phyloP scores from a whole-genome alignment of 768 basidiomycete species.

The Pleurotus tuber-regium region DNA sequence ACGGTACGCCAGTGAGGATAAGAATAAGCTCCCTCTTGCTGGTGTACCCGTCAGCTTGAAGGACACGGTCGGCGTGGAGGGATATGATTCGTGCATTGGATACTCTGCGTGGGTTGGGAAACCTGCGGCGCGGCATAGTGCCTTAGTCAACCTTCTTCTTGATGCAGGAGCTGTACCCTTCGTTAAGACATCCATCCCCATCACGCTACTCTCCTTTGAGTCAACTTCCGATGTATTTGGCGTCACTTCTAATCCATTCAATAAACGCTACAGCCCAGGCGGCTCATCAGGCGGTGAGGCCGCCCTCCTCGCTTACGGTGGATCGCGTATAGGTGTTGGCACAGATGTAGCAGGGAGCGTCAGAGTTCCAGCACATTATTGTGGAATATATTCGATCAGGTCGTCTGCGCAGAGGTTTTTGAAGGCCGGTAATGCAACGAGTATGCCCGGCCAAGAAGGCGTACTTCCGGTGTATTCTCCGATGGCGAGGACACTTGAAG shows the following conservation, averaged over 20 bases:
- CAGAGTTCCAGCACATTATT: conserved; percentile 63
- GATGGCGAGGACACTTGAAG: conserved; percentile 58
- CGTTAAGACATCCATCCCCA: conserved; percentile 66
- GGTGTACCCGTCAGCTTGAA: conserved; percentile 57
- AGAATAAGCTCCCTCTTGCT: conserved; percentile 34
- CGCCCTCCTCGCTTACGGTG: conserved; percentile 59
- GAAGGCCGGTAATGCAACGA: conserved; percentile 40
- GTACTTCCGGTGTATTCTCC: conserved; percentile 53
- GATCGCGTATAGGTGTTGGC: conserved; percentile 61
- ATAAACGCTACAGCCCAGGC: conserved; percentile 51
- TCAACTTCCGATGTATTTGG: conserved; percentile 59
- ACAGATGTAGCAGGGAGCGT: conserved; percentile 72
- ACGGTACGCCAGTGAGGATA: background rate
- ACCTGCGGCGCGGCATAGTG: conserved; percentile 44
- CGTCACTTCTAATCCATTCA: conserved; percentile 59
- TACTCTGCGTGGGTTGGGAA: conserved; percentile 49
- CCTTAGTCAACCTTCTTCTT: conserved; percentile 49
- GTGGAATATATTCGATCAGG: conserved; percentile 60
- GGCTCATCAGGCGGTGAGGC: conserved; percentile 71
- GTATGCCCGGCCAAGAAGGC: conserved; percentile 59
- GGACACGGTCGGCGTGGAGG: conserved; percentile 51
- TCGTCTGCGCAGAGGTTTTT: conserved; percentile 47
- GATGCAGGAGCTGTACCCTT: conserved; percentile 65
- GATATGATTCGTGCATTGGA: conserved; percentile 58
- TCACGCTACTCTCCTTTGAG: conserved; percentile 59